Percentiles rank a stretch among this genome's conserved stretches.
Conservation (phyloP, 2,329 filamentous ascomycete genomes). For the Alternaria brassicae region DNA sequence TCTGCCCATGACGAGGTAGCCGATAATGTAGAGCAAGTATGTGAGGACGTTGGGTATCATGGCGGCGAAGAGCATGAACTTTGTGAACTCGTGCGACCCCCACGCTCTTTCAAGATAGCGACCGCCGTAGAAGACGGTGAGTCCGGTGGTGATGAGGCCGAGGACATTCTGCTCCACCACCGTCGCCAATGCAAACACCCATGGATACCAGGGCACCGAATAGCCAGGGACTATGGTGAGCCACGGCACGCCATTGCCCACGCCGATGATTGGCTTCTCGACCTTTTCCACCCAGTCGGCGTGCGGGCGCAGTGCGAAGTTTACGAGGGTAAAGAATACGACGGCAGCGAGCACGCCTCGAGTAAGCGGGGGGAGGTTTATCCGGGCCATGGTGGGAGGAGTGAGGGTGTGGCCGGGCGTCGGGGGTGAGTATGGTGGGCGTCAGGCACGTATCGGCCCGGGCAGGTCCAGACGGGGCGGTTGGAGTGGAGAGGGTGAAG, state of each 20-base stretch:
- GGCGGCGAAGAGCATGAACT: slow-evolving; percentile 80
- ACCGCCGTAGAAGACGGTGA: slow-evolving; percentile 88
- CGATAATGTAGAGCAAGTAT: slow-evolving; percentile 75
- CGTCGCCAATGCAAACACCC: slow-evolving; percentile 86
- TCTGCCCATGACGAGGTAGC: slow-evolving; percentile 73
- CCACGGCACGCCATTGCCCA: slow-evolving; percentile 78
- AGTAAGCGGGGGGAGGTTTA: slow-evolving; percentile 93
- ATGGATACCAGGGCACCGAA: slow-evolving; percentile 81
- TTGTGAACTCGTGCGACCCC: slow-evolving; percentile 90
- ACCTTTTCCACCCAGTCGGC: slow-evolving; percentile 56
- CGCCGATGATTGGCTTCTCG: slow-evolving; percentile 50
- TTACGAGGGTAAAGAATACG: slow-evolving; percentile 79
- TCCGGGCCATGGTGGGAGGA: slow-evolving; percentile 69
- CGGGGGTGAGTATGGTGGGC: background rate
- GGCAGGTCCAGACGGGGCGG: background rate
- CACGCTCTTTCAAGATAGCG: slow-evolving; percentile 95
- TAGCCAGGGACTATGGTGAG: slow-evolving; percentile 84
- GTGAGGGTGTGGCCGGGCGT: background rate
- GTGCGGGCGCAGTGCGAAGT: slow-evolving; percentile 71
- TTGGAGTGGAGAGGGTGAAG: background rate
- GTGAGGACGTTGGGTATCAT: slow-evolving; percentile 81
- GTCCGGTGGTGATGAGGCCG: slow-evolving; percentile 76
- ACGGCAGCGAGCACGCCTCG: slow-evolving; percentile 79
- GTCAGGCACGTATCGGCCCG: slow-evolving; percentile 2
- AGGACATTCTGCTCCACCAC: slow-evolving; percentile 94